These are phyloP conservation scores for Xylaria longipes DNA, from an alignment of 495 filamentous ascomycete species.

Conservation along the genomic window DNA sequence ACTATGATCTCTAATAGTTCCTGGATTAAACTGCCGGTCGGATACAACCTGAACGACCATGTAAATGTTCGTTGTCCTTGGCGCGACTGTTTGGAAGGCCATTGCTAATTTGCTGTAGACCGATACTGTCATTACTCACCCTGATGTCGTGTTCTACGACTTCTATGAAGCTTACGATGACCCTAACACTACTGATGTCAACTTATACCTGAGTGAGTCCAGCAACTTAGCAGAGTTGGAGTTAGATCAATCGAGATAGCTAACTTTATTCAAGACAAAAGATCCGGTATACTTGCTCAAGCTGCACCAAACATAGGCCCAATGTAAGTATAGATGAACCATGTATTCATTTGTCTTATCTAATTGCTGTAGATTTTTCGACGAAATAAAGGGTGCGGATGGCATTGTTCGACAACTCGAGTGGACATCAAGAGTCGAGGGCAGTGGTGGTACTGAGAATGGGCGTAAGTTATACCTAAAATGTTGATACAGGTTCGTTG, in stretches of 20 bases:
- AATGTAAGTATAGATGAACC: slow-evolving; percentile 47
- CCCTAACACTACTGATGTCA: slow-evolving; percentile 45
- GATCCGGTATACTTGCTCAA: slow-evolving; percentile 69
- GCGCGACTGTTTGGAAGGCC: not conserved
- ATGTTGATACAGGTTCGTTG: not conserved
- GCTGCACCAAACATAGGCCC: slow-evolving; percentile 72
- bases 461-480: slow-evolving; percentile 38
- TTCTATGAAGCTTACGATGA: slow-evolving; percentile 65
- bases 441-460: slow-evolving; percentile 48
- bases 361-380: slow-evolving; percentile 51
- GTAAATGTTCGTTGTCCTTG: slow-evolving; percentile 50
- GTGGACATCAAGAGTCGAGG: slow-evolving; percentile 69
- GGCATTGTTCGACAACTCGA: slow-evolving; percentile 71
- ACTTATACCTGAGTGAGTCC: slow-evolving; percentile 44
- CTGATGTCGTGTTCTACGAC: slow-evolving; percentile 66
- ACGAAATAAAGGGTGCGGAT: slow-evolving; percentile 64
- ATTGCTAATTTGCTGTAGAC: slow-evolving; percentile 46
- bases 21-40: slow-evolving; percentile 76
- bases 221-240: not conserved
- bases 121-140: slow-evolving; percentile 67
- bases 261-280: slow-evolving; percentile 44
- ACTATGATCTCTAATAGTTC: slow-evolving; percentile 54
- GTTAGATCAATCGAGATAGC: not conserved
- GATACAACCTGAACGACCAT: slow-evolving; percentile 73
- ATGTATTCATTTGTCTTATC: slow-evolving; percentile 17